Evolutionary conservation across 73 alveolate species (phyloP), one percentile per base, ranked within the genome.

Genomic region (Halteria grandinella): DNA sequence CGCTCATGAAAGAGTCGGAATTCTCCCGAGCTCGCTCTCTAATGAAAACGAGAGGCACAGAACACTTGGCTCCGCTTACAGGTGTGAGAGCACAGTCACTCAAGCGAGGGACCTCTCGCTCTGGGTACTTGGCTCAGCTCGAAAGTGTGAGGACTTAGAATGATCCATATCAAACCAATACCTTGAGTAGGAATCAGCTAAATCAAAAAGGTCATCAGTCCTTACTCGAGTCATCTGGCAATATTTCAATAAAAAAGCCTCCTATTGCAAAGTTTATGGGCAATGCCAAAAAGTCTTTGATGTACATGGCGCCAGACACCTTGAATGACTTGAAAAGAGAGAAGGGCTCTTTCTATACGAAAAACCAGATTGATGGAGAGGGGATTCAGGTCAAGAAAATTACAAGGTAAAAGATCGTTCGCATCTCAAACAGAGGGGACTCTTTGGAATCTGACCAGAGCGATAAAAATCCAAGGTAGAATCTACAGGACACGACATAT

Each of bases 251-350:
- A 20, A 18, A 15, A 53, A 23, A 23, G 2, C 59, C 43, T 20
- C 77, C 77, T 12, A 40, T 36, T 60, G n/a, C 43, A 31, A 60
- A 60, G 29, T 60, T 60, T 40, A 40, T 60, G 12, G 77, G 77
- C 10, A 60, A 60, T 60, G 77, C 77, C 15, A 32, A 27, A 21
- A 60, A 37, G 34, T 33, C 37, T 8, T 40, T 60, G 77, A 36
- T 60, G 8, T 60, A 21, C 28, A 25, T 60, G 49, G 3, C 37
- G 34, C 45, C 77, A 14, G 77, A 60, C 43, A 60, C 37, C 21
- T 10, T 60, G n/a, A 59, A 37, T 21, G 14, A 39, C n/a, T 20
- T 60, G 10, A 37, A 39, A 23, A 60, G 77, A 60, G 77, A 60
- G 24, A 60, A 60, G 59, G 43, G 43, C 48, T 21, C 58, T 15